Evolutionary conservation across 176 grass and related monocot species (phyloP), one percentile per base, ranked within the genome.

Genomic region (Aegilops umbellulata): DNA sequence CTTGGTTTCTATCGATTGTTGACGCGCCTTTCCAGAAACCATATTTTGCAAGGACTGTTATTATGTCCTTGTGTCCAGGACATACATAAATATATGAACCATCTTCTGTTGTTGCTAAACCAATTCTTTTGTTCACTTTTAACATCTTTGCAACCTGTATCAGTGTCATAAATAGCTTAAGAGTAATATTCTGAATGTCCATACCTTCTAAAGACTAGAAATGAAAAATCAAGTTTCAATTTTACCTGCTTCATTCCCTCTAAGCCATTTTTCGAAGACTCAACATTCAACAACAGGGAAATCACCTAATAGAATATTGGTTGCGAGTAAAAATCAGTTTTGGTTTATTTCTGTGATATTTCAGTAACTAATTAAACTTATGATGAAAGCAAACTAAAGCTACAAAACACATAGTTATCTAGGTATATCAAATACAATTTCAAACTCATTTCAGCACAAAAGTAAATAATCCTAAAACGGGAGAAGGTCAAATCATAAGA

Each of bases 21-120:
- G 76, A 75, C 7, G 82, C 65, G 51, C 88, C 88, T 68, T 90
- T 90, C 80, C 71, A 90, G 65, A 90, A 90, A 49, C 88, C 88
- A 72, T 62, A 83, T 83, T 90, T 90, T 22, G 51, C 88, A 71
- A 90, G 79, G 31, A 83, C 77, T 51, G 84, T 86, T 82, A 90
- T 90, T 79, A 90, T 53, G 66, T 71, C 81, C 8, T 83, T 65
- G 11, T 72, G 78, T 90, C 84, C 66, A 36, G 88, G 88, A 65
- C 88, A 90, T 72, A 90, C 73, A 83, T 90, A 90, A 60, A 90
- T 84, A 86, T 51, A 74, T 27, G 60, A 78, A 77, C 88, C 84
- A 5, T 74, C 58, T 79, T 80, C 71, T 19, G 86, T 86, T 35
- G 78, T 35, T 78, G 79, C 88, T 79, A 90, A 86, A 20, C 88